These are phyloP conservation scores for Plectosphaerella cucumerina DNA, from an alignment of 2,329 filamentous ascomycete species.

Conservation along the genomic window DNA sequence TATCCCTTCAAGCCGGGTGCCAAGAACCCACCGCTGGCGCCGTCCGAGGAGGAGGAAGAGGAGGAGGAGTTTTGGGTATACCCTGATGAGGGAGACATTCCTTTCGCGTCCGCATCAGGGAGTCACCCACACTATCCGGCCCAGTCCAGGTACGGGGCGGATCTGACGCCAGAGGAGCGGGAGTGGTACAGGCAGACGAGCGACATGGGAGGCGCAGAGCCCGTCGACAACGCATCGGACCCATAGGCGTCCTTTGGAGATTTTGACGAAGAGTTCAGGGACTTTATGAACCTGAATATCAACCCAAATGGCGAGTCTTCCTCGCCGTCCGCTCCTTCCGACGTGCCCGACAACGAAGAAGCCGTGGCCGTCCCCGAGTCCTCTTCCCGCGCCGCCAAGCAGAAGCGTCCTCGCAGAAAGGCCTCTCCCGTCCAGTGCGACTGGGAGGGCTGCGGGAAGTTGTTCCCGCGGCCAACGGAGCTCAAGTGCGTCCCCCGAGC, in stretches of 20 bases:
- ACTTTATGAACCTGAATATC: neutral
- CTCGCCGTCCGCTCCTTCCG: neutral
- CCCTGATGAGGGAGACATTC: neutral
- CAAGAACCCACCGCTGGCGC: neutral
- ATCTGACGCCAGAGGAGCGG: neutral
- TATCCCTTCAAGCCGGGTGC: neutral
- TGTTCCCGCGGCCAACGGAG: too few relatives aligned
- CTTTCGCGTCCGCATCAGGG: too few relatives aligned
- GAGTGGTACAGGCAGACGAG: neutral
- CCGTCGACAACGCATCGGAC: neutral
- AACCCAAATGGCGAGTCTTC: neutral
- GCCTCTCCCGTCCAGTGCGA: too few relatives aligned
- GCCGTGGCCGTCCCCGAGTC: too few relatives aligned
- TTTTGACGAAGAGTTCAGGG: neutral
- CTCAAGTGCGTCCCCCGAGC: too few relatives aligned
- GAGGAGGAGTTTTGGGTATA: neutral
- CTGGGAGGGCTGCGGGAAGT: too few relatives aligned
- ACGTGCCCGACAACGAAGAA: too few relatives aligned
- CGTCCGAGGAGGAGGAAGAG: too few relatives aligned
- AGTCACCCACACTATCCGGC: too few relatives aligned
- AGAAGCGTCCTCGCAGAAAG: too few relatives aligned
- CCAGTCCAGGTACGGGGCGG: too few relatives aligned
- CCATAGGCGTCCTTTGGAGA: neutral
- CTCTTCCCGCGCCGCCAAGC: too few relatives aligned
- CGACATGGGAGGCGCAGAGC: neutral